Conservation (phyloP, 805 yeast genomes). For the Pichia scutulata region DNA sequence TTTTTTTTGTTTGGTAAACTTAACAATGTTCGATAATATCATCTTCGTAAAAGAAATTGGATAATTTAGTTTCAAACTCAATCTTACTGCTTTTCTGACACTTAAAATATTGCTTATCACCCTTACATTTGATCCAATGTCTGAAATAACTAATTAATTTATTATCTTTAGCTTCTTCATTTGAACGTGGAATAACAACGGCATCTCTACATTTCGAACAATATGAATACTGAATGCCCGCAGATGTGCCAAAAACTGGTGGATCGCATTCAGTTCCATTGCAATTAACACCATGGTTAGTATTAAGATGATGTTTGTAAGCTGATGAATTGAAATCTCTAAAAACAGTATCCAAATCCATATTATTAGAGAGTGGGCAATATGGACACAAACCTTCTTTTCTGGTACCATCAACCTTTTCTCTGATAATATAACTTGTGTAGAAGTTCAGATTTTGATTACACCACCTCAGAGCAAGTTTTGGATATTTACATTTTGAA, state of each 20-base stretch:
- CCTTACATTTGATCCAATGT: not conserved
- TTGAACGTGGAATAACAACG: not conserved
- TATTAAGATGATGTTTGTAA: conserved; percentile 28
- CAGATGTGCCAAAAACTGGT: conserved; percentile 12
- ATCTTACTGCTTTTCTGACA: not conserved
- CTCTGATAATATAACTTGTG: conserved; percentile 16
- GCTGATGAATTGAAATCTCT: conserved; percentile 19
- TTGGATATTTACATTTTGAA: not conserved
- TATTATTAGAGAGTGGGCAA: conserved; percentile 14
- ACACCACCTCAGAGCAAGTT: conserved; percentile 7
- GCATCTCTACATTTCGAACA: conserved; percentile 2
- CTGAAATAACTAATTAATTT: conserved; percentile 4
- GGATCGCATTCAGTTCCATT: conserved; percentile 24
- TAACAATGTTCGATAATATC: not conserved
- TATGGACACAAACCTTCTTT: conserved; percentile 28
- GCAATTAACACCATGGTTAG: conserved; percentile 28
- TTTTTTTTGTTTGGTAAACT: not conserved
- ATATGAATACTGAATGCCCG: not conserved
- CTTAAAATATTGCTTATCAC: not conserved
- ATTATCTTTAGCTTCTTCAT: not conserved
- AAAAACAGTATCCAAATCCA: conserved; percentile 5
- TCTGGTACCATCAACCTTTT: conserved; percentile 6
- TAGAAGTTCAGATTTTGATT: conserved; percentile 9
- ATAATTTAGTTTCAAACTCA: not conserved
- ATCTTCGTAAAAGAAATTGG: not conserved